Percentiles rank a stretch among this genome's conserved stretches.
Evolutionary conservation across 2,329 filamentous ascomycete genomes (phyloP).

Genomic region (Aspergillus sp.): DNA sequence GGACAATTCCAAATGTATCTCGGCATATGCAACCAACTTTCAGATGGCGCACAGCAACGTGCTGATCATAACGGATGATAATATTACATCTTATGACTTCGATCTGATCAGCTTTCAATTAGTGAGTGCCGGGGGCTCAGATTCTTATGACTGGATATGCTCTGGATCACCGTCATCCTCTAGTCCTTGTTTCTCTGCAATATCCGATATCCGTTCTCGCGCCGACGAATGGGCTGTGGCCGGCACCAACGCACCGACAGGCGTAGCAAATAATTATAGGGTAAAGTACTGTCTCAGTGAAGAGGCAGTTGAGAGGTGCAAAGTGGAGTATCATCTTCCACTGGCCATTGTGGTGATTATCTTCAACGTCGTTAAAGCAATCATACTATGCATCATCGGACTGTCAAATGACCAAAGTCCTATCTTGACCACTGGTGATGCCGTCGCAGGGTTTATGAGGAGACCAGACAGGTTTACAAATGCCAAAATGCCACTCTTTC

Average conservation of each 20-base stretch:
- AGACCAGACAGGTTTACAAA: background rate
- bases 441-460: background rate
- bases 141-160: slow-evolving; percentile 6
- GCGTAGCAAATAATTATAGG: background rate
- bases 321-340: slow-evolving; percentile 15
- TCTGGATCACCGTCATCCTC: background rate
- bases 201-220: background rate
- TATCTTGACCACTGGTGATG: background rate
- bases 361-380: slow-evolving; percentile 19
- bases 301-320: slow-evolving; percentile 15
- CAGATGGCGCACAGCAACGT: slow-evolving; percentile 2
- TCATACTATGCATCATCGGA: background rate
- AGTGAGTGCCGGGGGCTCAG: background rate
- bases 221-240: background rate
- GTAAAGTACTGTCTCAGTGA: slow-evolving; percentile 14
- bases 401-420: background rate
- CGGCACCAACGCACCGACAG: background rate
- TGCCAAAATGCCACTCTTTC: background rate
- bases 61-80: slow-evolving; percentile 2
- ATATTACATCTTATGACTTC: background rate
- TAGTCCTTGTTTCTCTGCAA: background rate
- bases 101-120: background rate
- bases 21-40: background rate
- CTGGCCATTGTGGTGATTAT: slow-evolving; percentile 17
- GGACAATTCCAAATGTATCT: slow-evolving; percentile 3